Base-by-base conservation (phyloP, 345 rosid species). In the Streptanthus diversifolius region DNA sequence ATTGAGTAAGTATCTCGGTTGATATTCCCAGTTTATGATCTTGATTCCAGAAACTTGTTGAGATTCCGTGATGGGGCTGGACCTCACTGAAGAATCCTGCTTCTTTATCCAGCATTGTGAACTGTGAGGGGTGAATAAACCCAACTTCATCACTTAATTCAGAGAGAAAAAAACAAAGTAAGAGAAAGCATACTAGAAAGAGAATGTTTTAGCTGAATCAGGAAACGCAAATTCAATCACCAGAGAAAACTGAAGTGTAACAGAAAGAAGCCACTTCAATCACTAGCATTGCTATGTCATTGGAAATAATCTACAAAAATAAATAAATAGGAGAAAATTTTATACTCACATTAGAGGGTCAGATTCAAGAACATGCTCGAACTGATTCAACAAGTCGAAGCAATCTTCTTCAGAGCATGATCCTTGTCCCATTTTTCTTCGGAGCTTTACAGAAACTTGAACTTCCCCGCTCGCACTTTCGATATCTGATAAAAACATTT, bases 21-120 rank as follows among this genome's bases (percentile, higher is more conserved):
- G 98, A 91, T 80, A 95, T 86, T 17, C 92, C 99, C 79, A 95
- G 69, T 76, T 95, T 90, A 68, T 83, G 93, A 77, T 86, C 96
- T 75, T 78, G 79, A 66, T 54, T 76, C 91, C 95, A 95, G 65
- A 95, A 88, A 5, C 63, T 80, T 58, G 64, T 43, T 18, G 68
- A 68, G 57, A 53, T 66, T 56, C 21, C 77, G 57, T 75, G 73
- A 57, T 65, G 49, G 3, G 41, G 9, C 32, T 39, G 48, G 15
- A 52, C 12, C 17, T 37, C 70, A 58, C 13, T 45, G 67, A 71
- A 80, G 10, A 40, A 15, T 71, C 35, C 74, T 8, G 74, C 78
- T 73, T 77, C 89, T 60, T 75, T 68, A 43, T 68, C 79, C 65
- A 95, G 82, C 18, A 74, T 33, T 53, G 66, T 77, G 68, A 95